Evolutionary conservation across 2,329 filamentous ascomycete genomes (phyloP).

Genomic region (Sphaerostilbella broomeana): DNA sequence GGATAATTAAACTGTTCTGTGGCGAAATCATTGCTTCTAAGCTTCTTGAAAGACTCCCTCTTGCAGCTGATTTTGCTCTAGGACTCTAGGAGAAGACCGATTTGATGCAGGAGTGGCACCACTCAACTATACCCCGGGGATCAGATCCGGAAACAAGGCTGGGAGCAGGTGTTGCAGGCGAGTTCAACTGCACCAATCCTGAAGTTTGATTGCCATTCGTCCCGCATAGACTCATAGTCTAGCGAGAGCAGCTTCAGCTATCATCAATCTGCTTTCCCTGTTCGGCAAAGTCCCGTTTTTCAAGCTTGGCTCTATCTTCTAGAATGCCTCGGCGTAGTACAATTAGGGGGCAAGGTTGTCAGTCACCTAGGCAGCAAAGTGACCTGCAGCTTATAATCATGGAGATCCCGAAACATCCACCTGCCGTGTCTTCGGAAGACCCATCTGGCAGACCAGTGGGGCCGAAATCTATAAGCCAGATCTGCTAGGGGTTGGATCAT

Average conservation of each 20-base stretch:
- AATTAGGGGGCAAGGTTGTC: slow-evolving; percentile 13
- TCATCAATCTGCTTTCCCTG: too few species aligned
- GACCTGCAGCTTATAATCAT: slow-evolving; percentile 5
- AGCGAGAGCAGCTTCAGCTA: slow-evolving; percentile 4
- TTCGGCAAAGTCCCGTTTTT: too few species aligned
- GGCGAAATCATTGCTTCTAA: not conserved
- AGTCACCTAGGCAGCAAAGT: slow-evolving; percentile 7
- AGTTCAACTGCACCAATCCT: slow-evolving; percentile 16
- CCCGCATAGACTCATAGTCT: slow-evolving; percentile 6
- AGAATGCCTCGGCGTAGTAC: slow-evolving; percentile 20
- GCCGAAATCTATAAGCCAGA: not conserved
- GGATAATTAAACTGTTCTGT: not conserved
- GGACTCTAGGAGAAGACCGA: too few species aligned
- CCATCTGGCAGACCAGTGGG: slow-evolving; percentile 3
- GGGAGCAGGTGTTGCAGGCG: slow-evolving; percentile 14
- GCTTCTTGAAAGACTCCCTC: slow-evolving; percentile 3
- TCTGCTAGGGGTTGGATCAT: not conserved
- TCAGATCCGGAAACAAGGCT: slow-evolving; percentile 1
- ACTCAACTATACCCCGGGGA: slow-evolving; percentile 2
- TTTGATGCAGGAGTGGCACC: too few species aligned
- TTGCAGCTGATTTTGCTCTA: slow-evolving; percentile 1
- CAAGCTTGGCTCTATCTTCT: slow-evolving; percentile 16
- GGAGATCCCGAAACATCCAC: not conserved
- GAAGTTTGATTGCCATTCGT: slow-evolving; percentile 20
- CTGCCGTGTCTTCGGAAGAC: slow-evolving; percentile 6